Evolutionary conservation across 2,329 filamentous ascomycete genomes (phyloP), one percentile per base, ranked within the genome.

Genomic region (Domatiomyces globalis): DNA sequence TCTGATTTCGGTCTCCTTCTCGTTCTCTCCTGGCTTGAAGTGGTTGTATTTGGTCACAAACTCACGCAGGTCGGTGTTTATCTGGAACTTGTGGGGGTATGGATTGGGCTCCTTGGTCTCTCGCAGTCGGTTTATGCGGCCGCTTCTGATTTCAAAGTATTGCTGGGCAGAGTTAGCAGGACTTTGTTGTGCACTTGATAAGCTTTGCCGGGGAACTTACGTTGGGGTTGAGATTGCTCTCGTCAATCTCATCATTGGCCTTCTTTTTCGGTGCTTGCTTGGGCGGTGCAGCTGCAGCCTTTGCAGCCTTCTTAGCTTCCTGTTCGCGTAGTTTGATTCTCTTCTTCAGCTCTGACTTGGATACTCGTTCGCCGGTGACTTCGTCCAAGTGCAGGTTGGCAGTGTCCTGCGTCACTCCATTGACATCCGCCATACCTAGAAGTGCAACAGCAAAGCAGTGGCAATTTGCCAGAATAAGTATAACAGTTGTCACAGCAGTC

Each of bases 91-190:
- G 83, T 98, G 90, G 6, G 92, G 92, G 71, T 95, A 95, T 12
- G 86, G 86, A 65, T 90, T 85, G 43, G 85, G 85, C 54, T 81
- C 72, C 72, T 84, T 81, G 64, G 79, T 80, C 64, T 83, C 73
- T 63, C 83, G 79, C 57, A 90, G 77, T 63, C 84, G 83, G 69
- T 85, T 83, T 73, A 95, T 81, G 60, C 78, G 78, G 61, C 86
- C 80, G 63, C 84, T 94, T 57, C 92, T 85, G 66, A 96, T 94
- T 73, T 98, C 92, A 67, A 95, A 95, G 75, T 96, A 98, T 83
- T 86, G 83, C 80, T 84, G 63, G 12, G 52, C 36, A n/a, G 42
- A 5, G 12, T 39, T 39, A 39, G 33, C 9, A 12, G 46, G 61
- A 49, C 62, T 53, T 49, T 39, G 43, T 4, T 45, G 10, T 20